Percentiles rank a stretch among this genome's conserved stretches.
These are phyloP conservation scores for Crithidia brevicula DNA, from an alignment of 208 protist genomes.

Conservation along the genomic window DNA sequence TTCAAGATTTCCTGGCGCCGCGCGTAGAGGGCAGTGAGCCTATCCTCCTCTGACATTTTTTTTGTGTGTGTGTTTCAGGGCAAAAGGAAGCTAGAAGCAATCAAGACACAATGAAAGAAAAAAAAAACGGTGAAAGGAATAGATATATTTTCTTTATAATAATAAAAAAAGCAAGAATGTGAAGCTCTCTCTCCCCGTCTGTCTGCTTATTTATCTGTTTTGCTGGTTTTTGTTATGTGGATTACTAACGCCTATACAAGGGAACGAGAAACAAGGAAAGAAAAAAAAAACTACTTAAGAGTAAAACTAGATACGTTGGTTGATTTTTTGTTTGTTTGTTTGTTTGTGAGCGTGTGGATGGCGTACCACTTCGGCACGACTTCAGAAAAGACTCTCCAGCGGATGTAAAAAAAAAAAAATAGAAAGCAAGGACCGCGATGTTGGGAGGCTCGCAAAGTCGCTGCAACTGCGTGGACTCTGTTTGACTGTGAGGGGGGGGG, in stretches of 20 bases:
- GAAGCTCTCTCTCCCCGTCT: background rate
- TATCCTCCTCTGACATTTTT: constrained; percentile 70
- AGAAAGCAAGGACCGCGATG: background rate
- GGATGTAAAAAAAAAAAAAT: constrained; percentile 3
- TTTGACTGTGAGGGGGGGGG: background rate
- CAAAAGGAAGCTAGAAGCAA: background rate
- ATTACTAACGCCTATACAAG: background rate
- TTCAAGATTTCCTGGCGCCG: constrained; percentile 78
- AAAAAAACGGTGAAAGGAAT: constrained; percentile 14
- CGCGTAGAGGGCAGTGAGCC: constrained; percentile 70
- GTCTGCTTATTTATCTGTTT: background rate
- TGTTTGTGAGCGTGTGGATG: background rate
- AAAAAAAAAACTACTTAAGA: constrained; percentile 13
- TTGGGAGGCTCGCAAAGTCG: background rate
- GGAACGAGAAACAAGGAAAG: constrained; percentile 5
- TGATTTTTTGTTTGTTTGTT: constrained; percentile 1
- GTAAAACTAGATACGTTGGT: constrained; percentile 1
- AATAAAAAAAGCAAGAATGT: background rate
- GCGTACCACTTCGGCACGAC: constrained; percentile 5
- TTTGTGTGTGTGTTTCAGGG: background rate
- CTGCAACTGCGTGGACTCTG: background rate
- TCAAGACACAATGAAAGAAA: constrained; percentile 5
- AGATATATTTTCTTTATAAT: too few species aligned
- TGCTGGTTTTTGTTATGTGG: background rate
- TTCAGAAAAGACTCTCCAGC: too few species aligned